Conservation (phyloP, 768 basidiomycete genomes). For the Suillus occidentalis region DNA sequence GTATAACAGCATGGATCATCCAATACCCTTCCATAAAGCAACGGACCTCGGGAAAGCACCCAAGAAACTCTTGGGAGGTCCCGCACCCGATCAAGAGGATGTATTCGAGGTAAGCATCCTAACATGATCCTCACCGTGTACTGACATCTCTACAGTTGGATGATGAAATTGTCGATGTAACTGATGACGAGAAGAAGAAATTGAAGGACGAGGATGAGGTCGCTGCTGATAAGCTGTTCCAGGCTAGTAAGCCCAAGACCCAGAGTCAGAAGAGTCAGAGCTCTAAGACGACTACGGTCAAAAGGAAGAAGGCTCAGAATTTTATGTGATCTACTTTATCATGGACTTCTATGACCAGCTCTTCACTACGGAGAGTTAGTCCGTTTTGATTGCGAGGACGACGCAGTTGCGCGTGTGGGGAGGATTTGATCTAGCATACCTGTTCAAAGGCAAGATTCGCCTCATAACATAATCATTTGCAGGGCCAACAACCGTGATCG, state of each 20-base stretch:
- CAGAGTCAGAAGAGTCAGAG: constrained; percentile 30
- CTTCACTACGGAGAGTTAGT: no score
- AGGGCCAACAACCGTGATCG: no score
- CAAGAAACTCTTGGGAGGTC: constrained; percentile 75
- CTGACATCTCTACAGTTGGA: constrained; percentile 36
- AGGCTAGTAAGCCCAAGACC: constrained; percentile 47
- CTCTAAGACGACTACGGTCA: constrained; percentile 21
- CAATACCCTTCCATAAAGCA: constrained; percentile 93
- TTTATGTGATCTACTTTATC: constrained; percentile 7
- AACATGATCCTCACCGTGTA: background rate
- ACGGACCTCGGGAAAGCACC: constrained; percentile 75
- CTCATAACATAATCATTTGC: no score
- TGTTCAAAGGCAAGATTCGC: no score
- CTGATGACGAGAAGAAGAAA: constrained; percentile 48
- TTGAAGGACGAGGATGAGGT: constrained; percentile 43
- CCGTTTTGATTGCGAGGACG: no score
- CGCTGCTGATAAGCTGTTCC: constrained; percentile 59
- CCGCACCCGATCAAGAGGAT: constrained; percentile 89
- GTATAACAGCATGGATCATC: constrained; percentile 88
- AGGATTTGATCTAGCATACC: no score
- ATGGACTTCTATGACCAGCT: background rate
- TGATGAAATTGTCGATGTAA: constrained; percentile 43
- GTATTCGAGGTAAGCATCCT: constrained; percentile 68
- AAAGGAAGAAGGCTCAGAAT: constrained; percentile 16
- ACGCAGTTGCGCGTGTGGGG: no score